Evolutionary conservation across 495 filamentous ascomycete species (phyloP).

Genomic region (Penicillium simplicissimum): DNA sequence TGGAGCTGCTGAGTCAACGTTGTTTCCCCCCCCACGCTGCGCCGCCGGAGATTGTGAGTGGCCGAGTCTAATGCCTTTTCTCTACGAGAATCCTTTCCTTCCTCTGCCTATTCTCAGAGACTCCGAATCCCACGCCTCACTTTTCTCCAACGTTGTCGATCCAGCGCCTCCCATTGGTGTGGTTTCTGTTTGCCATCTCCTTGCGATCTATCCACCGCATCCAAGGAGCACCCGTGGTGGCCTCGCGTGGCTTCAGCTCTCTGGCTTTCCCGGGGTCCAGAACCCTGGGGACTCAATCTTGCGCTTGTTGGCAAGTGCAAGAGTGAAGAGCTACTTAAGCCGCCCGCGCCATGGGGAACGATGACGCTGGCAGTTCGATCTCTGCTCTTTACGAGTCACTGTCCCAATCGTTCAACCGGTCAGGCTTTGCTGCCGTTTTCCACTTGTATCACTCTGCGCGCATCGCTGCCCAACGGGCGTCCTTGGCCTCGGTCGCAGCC

Average conservation of each 20-base stretch:
- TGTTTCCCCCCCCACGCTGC: slow-evolving; percentile 41
- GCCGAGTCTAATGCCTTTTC: slow-evolving; percentile 28
- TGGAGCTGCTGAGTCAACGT: slow-evolving; percentile 33
- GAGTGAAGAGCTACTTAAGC: slow-evolving; percentile 12
- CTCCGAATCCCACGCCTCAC: not conserved
- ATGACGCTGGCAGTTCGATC: slow-evolving; percentile 14
- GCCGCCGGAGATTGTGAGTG: slow-evolving; percentile 33
- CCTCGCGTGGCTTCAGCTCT: slow-evolving; percentile 19
- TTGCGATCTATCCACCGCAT: not conserved
- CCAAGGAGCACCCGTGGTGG: slow-evolving; percentile 22
- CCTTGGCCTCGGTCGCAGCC: slow-evolving; percentile 24
- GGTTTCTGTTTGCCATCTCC: not conserved
- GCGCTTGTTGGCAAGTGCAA: not conserved
- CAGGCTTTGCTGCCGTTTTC: slow-evolving; percentile 16
- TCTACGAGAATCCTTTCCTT: not conserved
- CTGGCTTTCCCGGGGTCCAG: slow-evolving; percentile 20
- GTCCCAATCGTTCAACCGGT: slow-evolving; percentile 11
- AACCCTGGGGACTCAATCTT: slow-evolving; percentile 10
- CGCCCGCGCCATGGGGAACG: slow-evolving; percentile 20
- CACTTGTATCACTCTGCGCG: slow-evolving; percentile 23
- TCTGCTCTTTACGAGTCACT: slow-evolving; percentile 22
- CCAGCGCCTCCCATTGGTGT: slow-evolving; percentile 32
- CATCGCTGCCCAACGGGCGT: slow-evolving; percentile 17
- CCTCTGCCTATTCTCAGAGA: not conserved
- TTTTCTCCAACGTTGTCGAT: slow-evolving; percentile 27